Evolutionary conservation across 2,329 filamentous ascomycete genomes (phyloP), one percentile per base, ranked within the genome.

Genomic region (Apiospora rasikravindrae): DNA sequence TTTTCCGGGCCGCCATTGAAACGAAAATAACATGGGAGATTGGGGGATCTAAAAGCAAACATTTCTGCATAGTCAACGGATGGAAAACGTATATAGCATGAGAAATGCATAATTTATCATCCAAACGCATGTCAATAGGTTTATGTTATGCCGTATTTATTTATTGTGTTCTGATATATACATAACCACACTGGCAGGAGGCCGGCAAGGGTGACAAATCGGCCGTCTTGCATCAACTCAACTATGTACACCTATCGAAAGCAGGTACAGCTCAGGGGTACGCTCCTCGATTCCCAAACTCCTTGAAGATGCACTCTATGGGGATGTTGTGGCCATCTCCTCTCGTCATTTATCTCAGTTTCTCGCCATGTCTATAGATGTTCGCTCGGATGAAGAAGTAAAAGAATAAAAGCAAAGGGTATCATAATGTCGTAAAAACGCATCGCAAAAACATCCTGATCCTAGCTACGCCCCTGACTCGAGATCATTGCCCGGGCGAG

Each of bases 351-450:
- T 40, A n/a, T 64, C 33, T 40, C 33, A 10, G 29, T 64, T 40
- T 40, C 57, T 40, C 33, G 11, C 8, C 19, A 33, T 64, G 33
- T 64, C 57, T 40, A 64, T 64, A 40, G 19, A 24, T n/a, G 57
- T 61, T 37, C 57, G 33, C 29, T 64, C 33, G 33, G 33, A 64
- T 40, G 57, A n/a, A n/a, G 57, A n/a, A n/a, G 16, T 22, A 40
- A 64, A 29, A 16, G n/a, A n/a, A n/a, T n/a, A n/a, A 68, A 68
- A 68, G 40, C 66, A 68, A 68, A 68, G 66, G 66, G 66, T 68
- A 68, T 68, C 66, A 68, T 68, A 47, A 45, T 44, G 42, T 68
- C 66, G 66, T 68, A 47, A 26, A 67, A 68, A 29, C 66, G 40
- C 42, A 68, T 68, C 66, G 29, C 40, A 68, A 37, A 68, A 47